Conservation (phyloP, 257 asterid species). For the Mentha longifolia region DNA sequence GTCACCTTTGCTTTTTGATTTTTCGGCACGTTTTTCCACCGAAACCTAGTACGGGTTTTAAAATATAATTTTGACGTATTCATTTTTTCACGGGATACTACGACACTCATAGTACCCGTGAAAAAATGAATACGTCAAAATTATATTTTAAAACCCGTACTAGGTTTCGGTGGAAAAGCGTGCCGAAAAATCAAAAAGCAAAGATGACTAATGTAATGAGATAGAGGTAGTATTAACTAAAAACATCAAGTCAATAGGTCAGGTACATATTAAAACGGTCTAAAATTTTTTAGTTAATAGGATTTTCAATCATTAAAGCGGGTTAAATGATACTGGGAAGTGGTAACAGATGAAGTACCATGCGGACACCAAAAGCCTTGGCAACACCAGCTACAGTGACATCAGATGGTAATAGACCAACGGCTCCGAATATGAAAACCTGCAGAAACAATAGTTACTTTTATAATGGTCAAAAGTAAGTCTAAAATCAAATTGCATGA, state of each 20-base stretch:
- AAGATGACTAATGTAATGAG: no score
- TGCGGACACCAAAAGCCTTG: slow-evolving; percentile 92
- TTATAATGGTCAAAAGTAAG: slow-evolving; percentile 8
- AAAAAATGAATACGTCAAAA: no score
- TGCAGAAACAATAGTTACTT: slow-evolving; percentile 31
- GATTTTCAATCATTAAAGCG: background rate
- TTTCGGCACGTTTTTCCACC: no score
- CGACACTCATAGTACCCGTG: no score
- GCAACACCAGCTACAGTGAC: slow-evolving; percentile 90
- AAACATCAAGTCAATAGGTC: slow-evolving; percentile 8
- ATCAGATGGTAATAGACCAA: slow-evolving; percentile 92
- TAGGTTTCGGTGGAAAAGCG: no score
- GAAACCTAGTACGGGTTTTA: no score
- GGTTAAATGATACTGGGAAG: background rate
- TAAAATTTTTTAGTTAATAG: slow-evolving; percentile 1
- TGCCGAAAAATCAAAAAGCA: no score
- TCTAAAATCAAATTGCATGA: slow-evolving; percentile 3
- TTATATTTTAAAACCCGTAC: no score
- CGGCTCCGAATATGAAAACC: slow-evolving; percentile 90
- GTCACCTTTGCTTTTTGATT: no score
- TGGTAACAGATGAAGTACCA: slow-evolving; percentile 46
- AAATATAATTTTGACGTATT: no score
- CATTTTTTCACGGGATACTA: no score
- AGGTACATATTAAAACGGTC: background rate
- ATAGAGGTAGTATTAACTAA: no score